phyloP scores from a whole-genome alignment of 257 asterid species.

The Lycium barbarum region DNA sequence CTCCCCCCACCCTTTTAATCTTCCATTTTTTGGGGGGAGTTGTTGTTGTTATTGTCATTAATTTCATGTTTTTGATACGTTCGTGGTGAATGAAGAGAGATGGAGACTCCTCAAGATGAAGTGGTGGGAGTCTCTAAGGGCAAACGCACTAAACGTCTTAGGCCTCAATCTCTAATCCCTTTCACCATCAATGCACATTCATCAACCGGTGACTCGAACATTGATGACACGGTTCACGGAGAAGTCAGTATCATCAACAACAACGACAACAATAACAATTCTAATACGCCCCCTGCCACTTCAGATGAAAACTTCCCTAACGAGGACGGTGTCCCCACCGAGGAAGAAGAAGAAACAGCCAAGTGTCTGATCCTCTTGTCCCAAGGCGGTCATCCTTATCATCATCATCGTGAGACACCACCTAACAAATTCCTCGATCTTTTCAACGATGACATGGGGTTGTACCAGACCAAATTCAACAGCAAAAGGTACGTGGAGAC shows the following conservation, averaged over 20 bases:
- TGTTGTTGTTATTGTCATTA: neutral
- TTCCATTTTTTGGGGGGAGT: constrained; percentile 26
- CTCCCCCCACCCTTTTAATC: constrained; percentile 40
- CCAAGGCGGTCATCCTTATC: constrained; percentile 47
- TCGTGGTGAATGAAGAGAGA: constrained; percentile 32
- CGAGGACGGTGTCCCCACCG: constrained; percentile 23
- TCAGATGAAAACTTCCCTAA: neutral
- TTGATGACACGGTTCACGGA: constrained; percentile 17
- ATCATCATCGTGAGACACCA: neutral
- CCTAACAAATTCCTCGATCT: neutral
- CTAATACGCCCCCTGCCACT: constrained; percentile 8
- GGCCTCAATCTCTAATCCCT: constrained; percentile 47
- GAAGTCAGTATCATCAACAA: neutral
- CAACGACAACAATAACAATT: neutral
- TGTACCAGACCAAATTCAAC: constrained; percentile 35
- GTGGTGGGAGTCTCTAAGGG: constrained; percentile 43
- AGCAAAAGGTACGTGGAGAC: constrained; percentile 52
- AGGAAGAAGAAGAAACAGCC: constrained; percentile 85
- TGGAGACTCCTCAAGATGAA: constrained; percentile 45
- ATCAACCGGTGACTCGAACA: constrained; percentile 25
- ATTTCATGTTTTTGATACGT: constrained; percentile 18
- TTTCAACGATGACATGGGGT: constrained; percentile 20
- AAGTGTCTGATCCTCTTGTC: constrained; percentile 81
- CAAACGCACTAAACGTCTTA: constrained; percentile 48
- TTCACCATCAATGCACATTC: constrained; percentile 44